Base-by-base conservation (phyloP, 306 rosid species). In the Castanea sativa region DNA sequence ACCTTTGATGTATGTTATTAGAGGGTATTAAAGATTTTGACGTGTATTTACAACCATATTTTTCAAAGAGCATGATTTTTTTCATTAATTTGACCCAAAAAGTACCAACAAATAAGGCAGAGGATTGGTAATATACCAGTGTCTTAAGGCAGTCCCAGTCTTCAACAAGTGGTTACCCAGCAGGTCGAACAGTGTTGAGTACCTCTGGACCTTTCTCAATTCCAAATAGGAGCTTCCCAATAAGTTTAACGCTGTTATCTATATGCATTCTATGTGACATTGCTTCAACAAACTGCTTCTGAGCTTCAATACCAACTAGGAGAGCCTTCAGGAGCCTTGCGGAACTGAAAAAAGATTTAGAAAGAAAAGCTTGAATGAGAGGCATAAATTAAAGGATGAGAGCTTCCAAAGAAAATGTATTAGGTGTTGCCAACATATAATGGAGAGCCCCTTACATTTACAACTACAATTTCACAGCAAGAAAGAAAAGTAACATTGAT, bases 181-280 rank as follows among this genome's bases (percentile, higher is more conserved):
- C 73, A 35, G 92, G 83, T 4, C 96, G 91, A 71, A 90, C 83
- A 43, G 73, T 5, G 1, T 80, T 74, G 68, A 96, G 91, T 76
- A 93, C 80, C 85, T 88, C 88, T 5, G 92, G 78, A 87, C 94
- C 93, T 85, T 93, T 89, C 51, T 86, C 88, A 55, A 91, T 86
- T 76, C 98, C 99, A 69, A 93, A 93, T 72, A 96, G 83, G 71
- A 96, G 91, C 82, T 88, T 90, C 21, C 97, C 97, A 27, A 90
- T 63, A 73, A 93, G 91, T 82, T 90, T 76, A 79, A 93, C 81
- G 23, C 93, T 91, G 80, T 89, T 78, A 79, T 96, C 99, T 51
- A 96, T 8, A 82, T 96, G 97, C 88, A 81, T 82, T 84, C 99
- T 90, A 72, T 91, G 97, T 67, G 97, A 82, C 97, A 96, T 93